Evolutionary conservation across 768 basidiomycete species (phyloP), one percentile per base, ranked within the genome.

Genomic region (Suillus luteus): DNA sequence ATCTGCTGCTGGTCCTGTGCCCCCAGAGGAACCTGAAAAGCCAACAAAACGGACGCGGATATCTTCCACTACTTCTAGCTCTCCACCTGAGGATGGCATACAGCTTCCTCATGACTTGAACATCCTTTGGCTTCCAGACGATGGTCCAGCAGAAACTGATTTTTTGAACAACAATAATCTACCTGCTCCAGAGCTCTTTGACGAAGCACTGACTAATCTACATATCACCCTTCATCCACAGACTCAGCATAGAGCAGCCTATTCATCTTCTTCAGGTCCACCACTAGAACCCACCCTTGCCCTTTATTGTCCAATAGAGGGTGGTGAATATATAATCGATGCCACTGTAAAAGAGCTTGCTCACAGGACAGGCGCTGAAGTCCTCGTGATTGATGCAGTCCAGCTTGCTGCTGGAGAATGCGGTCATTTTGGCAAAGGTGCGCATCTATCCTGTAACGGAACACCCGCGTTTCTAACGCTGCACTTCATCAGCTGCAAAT

Each of bases 361-460:
- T 6, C 82, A 84, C 55, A 82, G 83, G 60, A 86, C 88, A 2
- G 86, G 84, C 33, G 85, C 93, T 22, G 96, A 97, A 66, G 88
- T 97, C 12, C 81, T 96, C 10, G 85, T 95, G 15, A 72, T 98
- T 58, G 95, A 98, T 77, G 80, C 90, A 3, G 86, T 89, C 10
- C 91, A 95, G 64, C 79, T 96, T 22, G 93, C 91, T 40, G 89
- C 93, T 4, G 93, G 94, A n/a, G 89, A 93, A 74, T 91, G 88
- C 81, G 95, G 95, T 3, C 80, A 83, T 22, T 93, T 93, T 73
- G 94, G 95, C 33, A 84, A 88, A 82, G 91, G 91, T 89, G 59
- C 58, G 68, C 69, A 63, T 67, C 24, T 46, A 62, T 62, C 31
- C 7, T 63, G 7, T 19, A 58, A 19, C 6, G 40, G 27, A 27